These are phyloP conservation scores for Taiozyma sp. DNA, from an alignment of 1,139 yeast genomes.

Conservation along the genomic window DNA sequence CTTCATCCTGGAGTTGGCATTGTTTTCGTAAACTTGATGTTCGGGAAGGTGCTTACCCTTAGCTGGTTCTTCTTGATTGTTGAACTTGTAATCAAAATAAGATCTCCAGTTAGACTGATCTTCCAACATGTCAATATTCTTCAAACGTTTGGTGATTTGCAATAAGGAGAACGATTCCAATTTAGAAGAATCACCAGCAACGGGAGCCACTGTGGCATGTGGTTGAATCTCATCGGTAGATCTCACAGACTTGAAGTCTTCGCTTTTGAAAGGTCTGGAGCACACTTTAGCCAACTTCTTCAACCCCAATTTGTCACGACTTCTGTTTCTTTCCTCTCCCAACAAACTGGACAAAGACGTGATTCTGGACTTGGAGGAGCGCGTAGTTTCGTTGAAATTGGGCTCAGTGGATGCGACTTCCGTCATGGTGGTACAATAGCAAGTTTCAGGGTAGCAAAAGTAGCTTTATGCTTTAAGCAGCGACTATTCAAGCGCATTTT, in stretches of 20 bases:
- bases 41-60: background rate
- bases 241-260: background rate
- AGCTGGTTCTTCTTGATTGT: background rate
- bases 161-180: slow-evolving; percentile 9
- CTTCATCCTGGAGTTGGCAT: background rate
- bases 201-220: background rate
- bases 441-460: background rate
- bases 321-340: slow-evolving; percentile 4
- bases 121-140: background rate
- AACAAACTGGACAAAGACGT: slow-evolving; percentile 18
- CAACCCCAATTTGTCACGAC: slow-evolving; percentile 19
- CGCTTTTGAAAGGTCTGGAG: slow-evolving; percentile 18
- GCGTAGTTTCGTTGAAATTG: slow-evolving; percentile 2
- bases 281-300: slow-evolving; percentile 24
- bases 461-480: background rate
- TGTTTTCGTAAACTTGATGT: background rate
- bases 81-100: slow-evolving; percentile 3
- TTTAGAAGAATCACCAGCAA: slow-evolving; percentile 6
- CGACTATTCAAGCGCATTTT: background rate
- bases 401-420: background rate
- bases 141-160: slow-evolving; percentile 5
- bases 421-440: background rate
- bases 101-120: slow-evolving; percentile 1
- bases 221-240: background rate
- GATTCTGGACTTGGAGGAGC: slow-evolving; percentile 15